Base-by-base conservation (phyloP, 2,329 filamentous ascomycete species). In the Aspergillus texensis region DNA sequence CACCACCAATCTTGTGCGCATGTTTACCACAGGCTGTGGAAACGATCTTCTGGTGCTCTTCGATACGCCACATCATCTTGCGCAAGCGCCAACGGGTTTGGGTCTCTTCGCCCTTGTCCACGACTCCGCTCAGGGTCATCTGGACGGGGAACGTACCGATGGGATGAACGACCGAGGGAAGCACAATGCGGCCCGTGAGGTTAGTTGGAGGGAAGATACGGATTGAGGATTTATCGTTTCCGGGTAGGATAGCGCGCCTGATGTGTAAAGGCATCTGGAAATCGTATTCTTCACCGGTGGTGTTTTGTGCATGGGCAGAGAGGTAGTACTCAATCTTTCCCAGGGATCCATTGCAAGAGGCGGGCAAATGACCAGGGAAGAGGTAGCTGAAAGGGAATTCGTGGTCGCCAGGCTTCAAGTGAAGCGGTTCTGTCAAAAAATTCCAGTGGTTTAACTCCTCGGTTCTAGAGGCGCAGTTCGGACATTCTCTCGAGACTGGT, bases 141-240 rank as follows among this genome's bases (percentile, higher is more conserved):
- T 88, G 85, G 57, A 97, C 85, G 12, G 85, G 90, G 80, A 96
- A 94, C 71, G 87, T 88, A 71, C 92, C 91, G 64, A 94, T 91
- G 6, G 94, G 93, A 80, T 97, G 90, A 66, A 97, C 89, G 67
- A 96, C 88, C 43, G 92, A 88, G 54, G 90, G 90, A 67, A 96
- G 89, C 72, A 92, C 89, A 66, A 95, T 91, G 73, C 89, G 90
- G 63, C 93, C 91, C 69, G 92, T 94, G 72, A 99, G 89, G 80
- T 96, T 95, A 69, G 95, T 99, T 0, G 95, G 94, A 55, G 94
- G 95, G 80, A 99, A 99, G 74, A 98, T 91, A 73, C 94, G 92
- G 66, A 97, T 89, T 19, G 92, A 96, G 79, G 94, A 90, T 79
- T 96, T 94, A 65, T 96, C 93, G 59, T 86, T 84, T 56, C 93